A percentile compares a stretch with the other conserved stretches of the same genome.
phyloP scores from a whole-genome alignment of 2,329 filamentous ascomycete genomes.

The Talaromyces sp. region DNA sequence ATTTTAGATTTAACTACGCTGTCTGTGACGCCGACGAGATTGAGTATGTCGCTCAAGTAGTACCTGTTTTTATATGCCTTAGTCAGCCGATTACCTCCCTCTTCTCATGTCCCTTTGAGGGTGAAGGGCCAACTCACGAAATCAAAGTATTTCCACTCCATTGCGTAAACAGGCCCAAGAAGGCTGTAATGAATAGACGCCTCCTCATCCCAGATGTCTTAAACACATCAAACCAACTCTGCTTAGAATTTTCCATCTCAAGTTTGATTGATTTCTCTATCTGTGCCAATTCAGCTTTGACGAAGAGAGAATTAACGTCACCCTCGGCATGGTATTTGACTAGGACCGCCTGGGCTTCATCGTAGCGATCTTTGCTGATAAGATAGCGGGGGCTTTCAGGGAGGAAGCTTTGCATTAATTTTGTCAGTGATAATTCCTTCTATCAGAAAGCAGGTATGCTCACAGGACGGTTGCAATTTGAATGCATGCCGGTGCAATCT shows the following conservation, averaged over 20 bases:
- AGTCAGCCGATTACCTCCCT: slow-evolving; percentile 30
- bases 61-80: slow-evolving; percentile 26
- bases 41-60: slow-evolving; percentile 31
- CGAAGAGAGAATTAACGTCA: slow-evolving; percentile 49
- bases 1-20: slow-evolving; percentile 38
- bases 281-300: slow-evolving; percentile 59
- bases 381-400: slow-evolving; percentile 27
- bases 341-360: slow-evolving; percentile 30
- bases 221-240: slow-evolving; percentile 25
- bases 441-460: neutral
- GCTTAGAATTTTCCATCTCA: slow-evolving; percentile 47
- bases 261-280: slow-evolving; percentile 56
- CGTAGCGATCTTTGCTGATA: slow-evolving; percentile 25
- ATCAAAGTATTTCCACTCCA: slow-evolving; percentile 42
- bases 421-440: neutral
- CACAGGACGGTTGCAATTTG: slow-evolving; percentile 23
- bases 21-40: slow-evolving; percentile 39
- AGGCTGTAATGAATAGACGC: slow-evolving; percentile 38
- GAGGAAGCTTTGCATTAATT: slow-evolving; percentile 20
- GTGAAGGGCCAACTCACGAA: slow-evolving; percentile 19
- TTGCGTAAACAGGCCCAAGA: slow-evolving; percentile 37
- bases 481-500: slow-evolving; percentile 31
- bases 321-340: slow-evolving; percentile 52
- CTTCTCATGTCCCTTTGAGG: too few species aligned
- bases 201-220: slow-evolving; percentile 35